Conservation (phyloP, 768 basidiomycete genomes). For the Psilocybe tampanensis region DNA sequence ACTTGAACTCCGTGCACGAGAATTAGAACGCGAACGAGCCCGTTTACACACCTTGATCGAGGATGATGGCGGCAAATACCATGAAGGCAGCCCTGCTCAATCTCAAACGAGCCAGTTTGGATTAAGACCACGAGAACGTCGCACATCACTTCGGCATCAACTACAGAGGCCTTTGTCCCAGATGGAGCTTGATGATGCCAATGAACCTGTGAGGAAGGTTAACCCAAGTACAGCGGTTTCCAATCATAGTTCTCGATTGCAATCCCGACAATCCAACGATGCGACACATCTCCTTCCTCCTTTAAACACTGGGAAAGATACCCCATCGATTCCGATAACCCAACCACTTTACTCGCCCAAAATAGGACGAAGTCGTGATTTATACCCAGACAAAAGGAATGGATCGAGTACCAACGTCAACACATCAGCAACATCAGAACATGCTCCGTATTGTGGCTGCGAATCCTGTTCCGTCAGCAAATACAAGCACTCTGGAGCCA, state of each 20-base stretch:
- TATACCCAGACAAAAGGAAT: constrained; percentile 15
- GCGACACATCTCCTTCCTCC: constrained; percentile 44
- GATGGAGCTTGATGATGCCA: constrained; percentile 22
- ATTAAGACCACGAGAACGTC: constrained; percentile 34
- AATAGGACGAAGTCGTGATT: constrained; percentile 21
- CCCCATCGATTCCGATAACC: constrained; percentile 13
- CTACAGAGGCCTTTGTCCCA: constrained; percentile 30
- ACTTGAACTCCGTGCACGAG: constrained; percentile 51
- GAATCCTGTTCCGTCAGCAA: constrained; percentile 61
- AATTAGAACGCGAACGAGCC: constrained; percentile 60
- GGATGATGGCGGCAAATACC: constrained; percentile 19
- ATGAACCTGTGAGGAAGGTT: constrained; percentile 6
- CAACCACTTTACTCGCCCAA: constrained; percentile 14
- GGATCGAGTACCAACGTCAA: constrained; percentile 15
- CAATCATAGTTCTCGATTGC: constrained; percentile 2
- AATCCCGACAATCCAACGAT: constrained; percentile 40
- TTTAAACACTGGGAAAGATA: constrained; percentile 12
- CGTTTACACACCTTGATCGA: constrained; percentile 39
- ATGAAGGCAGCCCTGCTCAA: constrained; percentile 18
- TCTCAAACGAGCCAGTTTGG: constrained; percentile 21
- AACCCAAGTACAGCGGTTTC: constrained; percentile 1
- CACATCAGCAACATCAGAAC: constrained; percentile 30
- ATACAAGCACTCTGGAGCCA: constrained; percentile 42
- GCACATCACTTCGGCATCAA: constrained; percentile 36
- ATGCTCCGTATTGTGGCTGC: constrained; percentile 70